These are phyloP conservation scores for Umbelopsis ramanniana DNA, from an alignment of 192 early-diverging fungal genomes.

Conservation along the genomic window DNA sequence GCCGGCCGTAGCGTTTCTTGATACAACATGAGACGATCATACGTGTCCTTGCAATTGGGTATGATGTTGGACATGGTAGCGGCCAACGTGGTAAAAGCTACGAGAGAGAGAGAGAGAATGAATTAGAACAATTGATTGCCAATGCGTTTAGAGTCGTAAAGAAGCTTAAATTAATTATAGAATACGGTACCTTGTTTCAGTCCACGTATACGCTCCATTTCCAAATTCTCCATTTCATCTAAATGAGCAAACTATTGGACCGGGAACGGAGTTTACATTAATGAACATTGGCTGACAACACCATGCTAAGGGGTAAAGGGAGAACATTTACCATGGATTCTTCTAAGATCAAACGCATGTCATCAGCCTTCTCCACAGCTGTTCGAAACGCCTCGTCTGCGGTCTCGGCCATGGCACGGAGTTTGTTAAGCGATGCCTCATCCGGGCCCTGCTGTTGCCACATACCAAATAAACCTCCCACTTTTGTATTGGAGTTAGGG, in stretches of 20 bases:
- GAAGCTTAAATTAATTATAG: neutral
- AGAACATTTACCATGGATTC: conserved; percentile 54
- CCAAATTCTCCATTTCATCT: conserved; percentile 51
- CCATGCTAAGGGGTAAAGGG: too few species aligned
- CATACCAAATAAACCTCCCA: conserved; percentile 33
- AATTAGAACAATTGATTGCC: neutral
- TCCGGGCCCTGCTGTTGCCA: conserved; percentile 24
- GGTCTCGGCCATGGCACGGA: conserved; percentile 56
- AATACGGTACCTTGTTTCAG: conserved; percentile 50
- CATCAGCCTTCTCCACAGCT: conserved; percentile 62
- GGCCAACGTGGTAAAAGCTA: conserved; percentile 54
- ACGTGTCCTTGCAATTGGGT: conserved; percentile 58
- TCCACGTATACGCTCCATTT: conserved; percentile 53
- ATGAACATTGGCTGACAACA: too few species aligned
- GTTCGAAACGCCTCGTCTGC: conserved; percentile 68
- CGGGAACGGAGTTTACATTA: neutral
- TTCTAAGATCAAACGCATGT: conserved; percentile 65
- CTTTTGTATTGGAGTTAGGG: conserved; percentile 30
- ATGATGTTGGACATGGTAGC: conserved; percentile 54
- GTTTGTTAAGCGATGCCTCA: conserved; percentile 41
- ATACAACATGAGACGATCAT: conserved; percentile 58
- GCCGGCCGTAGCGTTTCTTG: conserved; percentile 76
- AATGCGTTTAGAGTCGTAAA: neutral
- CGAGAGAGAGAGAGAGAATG: neutral
- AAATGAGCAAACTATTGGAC: conserved; percentile 48